Evolutionary conservation across 2,329 filamentous ascomycete species (phyloP), one percentile per base, ranked within the genome.

Genomic region (Xylaria hypoxylon): DNA sequence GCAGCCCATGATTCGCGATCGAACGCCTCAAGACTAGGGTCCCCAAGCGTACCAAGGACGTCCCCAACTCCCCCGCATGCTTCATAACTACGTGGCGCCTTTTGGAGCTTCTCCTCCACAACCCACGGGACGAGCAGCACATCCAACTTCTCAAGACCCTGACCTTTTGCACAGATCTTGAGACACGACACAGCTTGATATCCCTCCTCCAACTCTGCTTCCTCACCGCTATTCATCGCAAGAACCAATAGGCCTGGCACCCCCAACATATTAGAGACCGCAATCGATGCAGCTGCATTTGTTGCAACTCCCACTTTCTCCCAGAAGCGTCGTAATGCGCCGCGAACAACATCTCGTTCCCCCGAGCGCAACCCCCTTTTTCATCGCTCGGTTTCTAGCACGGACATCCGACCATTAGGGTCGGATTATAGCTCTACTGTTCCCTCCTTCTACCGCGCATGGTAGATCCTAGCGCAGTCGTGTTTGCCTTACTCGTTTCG

Each of bases 11-110:
- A 65, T 65, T 57, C 63, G 63, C 31, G 33, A 26, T 60, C 6
- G 33, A 28, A 40, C 15, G 45, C 48, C 52, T 40, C 51, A 13
- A 45, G 45, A 35, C 33, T 17, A 51, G 33, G 57, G 35, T 5
- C 13, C 13, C 40, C 42, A 10, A 40, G 22, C 31, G 45, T 26
- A 40, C 33, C 24, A 45, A 61, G 51, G 57, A 61, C 19, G n/a
- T 56, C 58, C 56, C 62, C 59, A 65, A 65, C 35, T 33, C 28
- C 28, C 61, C 62, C 62, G 58, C 58, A 53, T 51, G 19, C 6
- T 2, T 44, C 19, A 17, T 3, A 11, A 24, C 28, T 42, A 47
- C 15, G 17, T 55, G 35, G 35, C 35, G 52, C n/a, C 26, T 15
- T 24, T 28, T 55, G 35, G 52, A 28, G 35, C 28, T 55, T 10